phyloP scores from a whole-genome alignment of 2,329 filamentous ascomycete species.

The Xylariaceae sp. region DNA sequence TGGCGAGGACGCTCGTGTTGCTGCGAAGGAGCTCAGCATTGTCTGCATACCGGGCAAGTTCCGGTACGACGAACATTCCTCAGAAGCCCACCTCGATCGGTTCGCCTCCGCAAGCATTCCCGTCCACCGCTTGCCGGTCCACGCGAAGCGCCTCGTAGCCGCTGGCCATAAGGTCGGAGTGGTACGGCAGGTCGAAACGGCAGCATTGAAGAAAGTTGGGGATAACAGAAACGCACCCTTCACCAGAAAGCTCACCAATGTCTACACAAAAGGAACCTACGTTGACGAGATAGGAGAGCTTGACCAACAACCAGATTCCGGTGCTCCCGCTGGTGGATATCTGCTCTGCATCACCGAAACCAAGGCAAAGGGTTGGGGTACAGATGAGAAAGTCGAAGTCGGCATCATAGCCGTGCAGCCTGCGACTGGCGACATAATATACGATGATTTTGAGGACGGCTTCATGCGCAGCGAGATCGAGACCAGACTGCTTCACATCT shows the following conservation, averaged over 20 bases:
- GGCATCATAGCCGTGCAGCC: constrained; percentile 93
- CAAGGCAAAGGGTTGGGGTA: constrained; percentile 71
- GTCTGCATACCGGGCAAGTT: constrained; percentile 96
- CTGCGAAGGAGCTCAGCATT: constrained; percentile 87
- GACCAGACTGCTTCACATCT: constrained; percentile 90
- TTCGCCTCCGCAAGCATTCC: constrained; percentile 97
- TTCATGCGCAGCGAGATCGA: constrained; percentile 98
- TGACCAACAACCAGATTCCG: constrained; percentile 45
- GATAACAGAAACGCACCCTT: constrained; percentile 94
- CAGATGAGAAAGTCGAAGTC: constrained; percentile 89
- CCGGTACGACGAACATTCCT: constrained; percentile 88
- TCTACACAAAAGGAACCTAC: constrained; percentile 98
- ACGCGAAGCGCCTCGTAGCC: constrained; percentile 86
- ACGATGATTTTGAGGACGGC: constrained; percentile 92
- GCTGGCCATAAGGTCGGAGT: constrained; percentile 96
- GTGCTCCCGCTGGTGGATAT: constrained; percentile 70
- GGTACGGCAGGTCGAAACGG: constrained; percentile 90
- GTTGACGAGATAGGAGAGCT: constrained; percentile 88
- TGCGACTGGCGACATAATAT: constrained; percentile 90
- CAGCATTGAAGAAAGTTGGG: constrained; percentile 89
- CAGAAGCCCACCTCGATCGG: constrained; percentile 84
- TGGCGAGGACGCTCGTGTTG: constrained; percentile 85
- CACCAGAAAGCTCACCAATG: constrained; percentile 84
- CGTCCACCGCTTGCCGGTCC: constrained; percentile 83
- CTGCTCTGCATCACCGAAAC: constrained; percentile 87